Evolutionary conservation across 768 basidiomycete genomes (phyloP), one percentile per base, ranked within the genome.

Genomic region (Podaxis pistillaris): DNA sequence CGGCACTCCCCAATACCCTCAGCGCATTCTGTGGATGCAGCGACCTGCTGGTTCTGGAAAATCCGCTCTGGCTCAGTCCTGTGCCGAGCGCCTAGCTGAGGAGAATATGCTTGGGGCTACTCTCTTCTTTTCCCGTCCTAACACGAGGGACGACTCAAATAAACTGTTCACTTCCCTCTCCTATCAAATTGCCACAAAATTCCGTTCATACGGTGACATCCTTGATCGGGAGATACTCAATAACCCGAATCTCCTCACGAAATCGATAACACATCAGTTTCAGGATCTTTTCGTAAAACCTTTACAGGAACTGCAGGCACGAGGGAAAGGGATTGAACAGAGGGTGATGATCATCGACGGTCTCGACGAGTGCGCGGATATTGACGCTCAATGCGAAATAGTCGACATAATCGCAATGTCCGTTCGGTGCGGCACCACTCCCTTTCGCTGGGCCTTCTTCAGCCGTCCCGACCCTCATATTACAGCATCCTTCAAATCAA

Each of bases 331-430:
- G 15, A 2, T 60, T 2, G 28, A 15, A n/a, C 5, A 40, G 15
- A 28, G 17, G 5, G 24, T 63, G 7, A 38, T 65, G 7, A 24
- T 65, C 2, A 63, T 66, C 17, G 65, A 66, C 37, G 65, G 65
- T 1, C 47, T 66, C 15, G 65, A 64, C 44, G 65, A 66, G 33
- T 66, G 65, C 46, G 59, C 37, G 15, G 19, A 12, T 2, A 26
- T 6, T 15, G n/a, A 36, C 3, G 38, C 22, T 2, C 59, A 60
- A 40, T 11, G 15, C 1, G 26, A 52, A 6, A 60, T 60, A 2
- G 13, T 60, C 19, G 38, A 53, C 12, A 22, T 46, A 5, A 40
- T 60, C 2, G 59, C 59, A 4, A 15, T 11, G 12, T 60, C 59
- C 15, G n/a, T 54, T 38, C 37, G 17, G 15, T 19, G 26, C n/a